phyloP scores from a whole-genome alignment of 306 rosid genomes.

The Medicago arabica region DNA sequence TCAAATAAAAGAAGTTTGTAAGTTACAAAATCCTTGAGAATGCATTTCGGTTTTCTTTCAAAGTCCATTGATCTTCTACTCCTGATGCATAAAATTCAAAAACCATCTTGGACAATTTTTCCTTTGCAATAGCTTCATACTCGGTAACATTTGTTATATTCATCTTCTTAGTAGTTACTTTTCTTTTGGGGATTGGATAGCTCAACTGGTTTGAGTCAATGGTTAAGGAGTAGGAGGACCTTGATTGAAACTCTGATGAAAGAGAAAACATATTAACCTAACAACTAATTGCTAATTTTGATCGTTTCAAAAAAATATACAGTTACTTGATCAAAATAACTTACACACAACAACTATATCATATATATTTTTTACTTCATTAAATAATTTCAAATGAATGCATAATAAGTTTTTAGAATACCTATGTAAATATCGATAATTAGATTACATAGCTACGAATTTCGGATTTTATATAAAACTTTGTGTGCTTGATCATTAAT shows the following conservation, averaged over 20 bases:
- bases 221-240: too few species aligned
- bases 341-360: background rate
- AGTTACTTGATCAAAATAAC: background rate
- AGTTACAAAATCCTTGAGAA: slow-evolving; percentile 89
- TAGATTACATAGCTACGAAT: too few species aligned
- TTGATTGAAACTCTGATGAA: too few species aligned
- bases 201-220: too few species aligned
- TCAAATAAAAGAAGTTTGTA: background rate
- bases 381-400: background rate
- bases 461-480: too few species aligned
- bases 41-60: slow-evolving; percentile 77
- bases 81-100: slow-evolving; percentile 92
- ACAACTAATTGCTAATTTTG: too few species aligned
- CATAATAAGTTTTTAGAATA: too few species aligned
- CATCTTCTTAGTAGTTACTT: background rate
- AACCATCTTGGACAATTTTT: slow-evolving; percentile 85
- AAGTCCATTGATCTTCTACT: slow-evolving; percentile 95
- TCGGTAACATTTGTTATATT: slow-evolving; percentile 85
- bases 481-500: too few species aligned
- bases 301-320: too few species aligned
- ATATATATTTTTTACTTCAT: background rate
- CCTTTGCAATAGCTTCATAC: slow-evolving; percentile 83
- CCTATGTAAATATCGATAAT: too few species aligned
- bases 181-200: background rate
- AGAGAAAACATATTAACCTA: too few species aligned